Conservation (phyloP, 2,329 filamentous ascomycete genomes). For the Alternaria tenuissima region DNA sequence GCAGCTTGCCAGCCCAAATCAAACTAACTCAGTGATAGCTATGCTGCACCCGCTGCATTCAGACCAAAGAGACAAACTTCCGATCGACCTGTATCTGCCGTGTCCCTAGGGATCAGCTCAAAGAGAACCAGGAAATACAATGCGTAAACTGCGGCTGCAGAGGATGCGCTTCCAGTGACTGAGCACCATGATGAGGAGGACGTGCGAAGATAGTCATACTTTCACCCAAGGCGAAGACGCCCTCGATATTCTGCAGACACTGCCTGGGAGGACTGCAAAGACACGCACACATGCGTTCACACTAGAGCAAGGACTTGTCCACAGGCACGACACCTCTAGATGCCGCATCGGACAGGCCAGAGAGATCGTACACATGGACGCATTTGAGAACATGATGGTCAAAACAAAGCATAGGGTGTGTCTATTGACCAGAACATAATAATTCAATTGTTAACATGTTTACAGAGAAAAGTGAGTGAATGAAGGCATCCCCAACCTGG, state of each 20-base stretch:
- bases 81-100: slow-evolving; percentile 97
- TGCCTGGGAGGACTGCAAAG: not conserved
- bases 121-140: slow-evolving; percentile 88
- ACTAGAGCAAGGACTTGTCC: not conserved
- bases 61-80: slow-evolving; percentile 99
- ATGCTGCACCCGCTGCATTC: slow-evolving; percentile 93
- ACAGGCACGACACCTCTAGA: not conserved
- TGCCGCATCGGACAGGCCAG: not conserved
- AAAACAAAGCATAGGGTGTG: slow-evolving; percentile 25
- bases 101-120: slow-evolving; percentile 87
- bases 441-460: slow-evolving; percentile 33
- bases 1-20: not conserved
- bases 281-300: not conserved
- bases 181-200: slow-evolving; percentile 22
- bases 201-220: not conserved
- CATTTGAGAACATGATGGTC: not conserved
- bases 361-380: not conserved
- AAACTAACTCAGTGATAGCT: slow-evolving; percentile 62
- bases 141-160: slow-evolving; percentile 95
- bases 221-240: not conserved
- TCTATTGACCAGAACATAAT: slow-evolving; percentile 26
- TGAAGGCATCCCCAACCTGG: slow-evolving; percentile 15
- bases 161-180: slow-evolving; percentile 89
- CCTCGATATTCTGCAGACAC: not conserved
- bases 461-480: slow-evolving; percentile 34